Conservation (phyloP, 306 rosid species). For the Cicer judaicum region DNA sequence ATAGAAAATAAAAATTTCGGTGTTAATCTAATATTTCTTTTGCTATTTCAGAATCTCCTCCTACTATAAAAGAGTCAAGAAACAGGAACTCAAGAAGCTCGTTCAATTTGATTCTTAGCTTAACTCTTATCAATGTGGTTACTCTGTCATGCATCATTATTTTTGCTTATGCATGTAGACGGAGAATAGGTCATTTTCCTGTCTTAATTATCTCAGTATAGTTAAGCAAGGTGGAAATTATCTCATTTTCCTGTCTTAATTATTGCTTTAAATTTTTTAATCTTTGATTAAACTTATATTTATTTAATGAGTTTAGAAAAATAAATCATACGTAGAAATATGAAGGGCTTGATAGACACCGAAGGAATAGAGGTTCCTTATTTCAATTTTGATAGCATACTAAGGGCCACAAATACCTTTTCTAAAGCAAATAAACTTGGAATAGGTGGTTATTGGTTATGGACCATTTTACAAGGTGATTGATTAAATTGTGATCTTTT, state of each 20-base stretch:
- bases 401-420: constrained; percentile 55
- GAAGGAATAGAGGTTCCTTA: constrained; percentile 41
- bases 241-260: background rate
- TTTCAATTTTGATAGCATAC: constrained; percentile 45
- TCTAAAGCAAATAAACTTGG: constrained; percentile 51
- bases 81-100: no score
- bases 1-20: no score
- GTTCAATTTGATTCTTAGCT: no score
- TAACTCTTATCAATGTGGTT: no score
- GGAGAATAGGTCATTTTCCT: background rate
- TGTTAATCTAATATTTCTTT: no score
- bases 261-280: background rate
- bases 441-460: constrained; percentile 53
- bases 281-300: no score
- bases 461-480: constrained; percentile 66
- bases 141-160: constrained; percentile 1
- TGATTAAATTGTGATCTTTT: background rate
- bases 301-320: constrained; percentile 24
- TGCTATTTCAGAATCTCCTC: no score
- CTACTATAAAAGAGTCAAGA: no score
- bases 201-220: no score
- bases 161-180: background rate
- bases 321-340: background rate
- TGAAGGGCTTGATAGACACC: constrained; percentile 30
- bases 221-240: background rate